Base-by-base conservation (phyloP, 140 eudicot genomes). In the Flaveria floridana region DNA sequence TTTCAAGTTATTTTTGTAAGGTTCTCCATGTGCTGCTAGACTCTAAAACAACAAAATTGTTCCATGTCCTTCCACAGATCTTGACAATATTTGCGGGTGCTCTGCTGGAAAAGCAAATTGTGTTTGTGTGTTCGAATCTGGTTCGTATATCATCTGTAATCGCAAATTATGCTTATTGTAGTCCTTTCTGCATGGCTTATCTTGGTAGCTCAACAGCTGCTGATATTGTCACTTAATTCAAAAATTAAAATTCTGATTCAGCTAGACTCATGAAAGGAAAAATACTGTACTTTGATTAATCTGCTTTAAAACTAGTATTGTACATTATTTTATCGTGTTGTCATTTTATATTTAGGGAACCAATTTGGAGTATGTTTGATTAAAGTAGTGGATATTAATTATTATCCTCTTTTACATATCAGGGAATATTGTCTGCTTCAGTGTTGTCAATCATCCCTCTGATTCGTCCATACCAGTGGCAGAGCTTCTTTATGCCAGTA, bases 401-500 rank as follows among this genome's bases (percentile, higher is more conserved):
- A 63, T 28, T 30, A 63, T 62, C 68, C 34, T 53, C 46, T 70
- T 58, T 75, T 81, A 68, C 28, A 42, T 70, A 65, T 71, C 89
- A 88, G 99, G 99, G 99, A 63, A 76, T 94, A 69, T 84, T 94
- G 78, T 90, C 95, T 74, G 99, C 99, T 48, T 72, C 85, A 67
- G 96, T 94, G 79, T 64, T 94, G 85, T 87, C 99, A 26, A 77
- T 90, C 62, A 85, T 93, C 74, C 94, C 97, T 65, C 73, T 91
- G 75, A 86, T 91, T 67, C 97, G 96, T 37, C 97, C 97, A 64
- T 91, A 89, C 76, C 96, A 84, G 79, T 91, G 97, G 97, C 97
- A 91, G 83, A 91, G 97, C 88, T 77, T 86, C 80, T 76, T 91
- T 73, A 89, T 89, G 97, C 97, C 97, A 74, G 97, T 91, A 91